phyloP scores from a whole-genome alignment of 495 filamentous ascomycete genomes.

The Podospora pseudocomata region DNA sequence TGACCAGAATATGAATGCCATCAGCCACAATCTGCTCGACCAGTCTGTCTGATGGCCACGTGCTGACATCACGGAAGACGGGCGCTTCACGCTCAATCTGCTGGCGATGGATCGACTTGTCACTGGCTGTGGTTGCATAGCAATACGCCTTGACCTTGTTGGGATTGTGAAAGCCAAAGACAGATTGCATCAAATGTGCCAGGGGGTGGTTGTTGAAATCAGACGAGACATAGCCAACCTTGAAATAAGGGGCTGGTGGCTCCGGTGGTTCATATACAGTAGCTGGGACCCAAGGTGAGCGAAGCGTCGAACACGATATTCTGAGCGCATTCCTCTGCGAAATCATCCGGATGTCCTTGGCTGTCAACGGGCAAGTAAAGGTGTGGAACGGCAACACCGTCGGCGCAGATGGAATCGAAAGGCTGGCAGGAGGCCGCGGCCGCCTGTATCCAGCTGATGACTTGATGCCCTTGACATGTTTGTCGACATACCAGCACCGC shows the following conservation, averaged over 20 bases:
- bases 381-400: conserved; percentile 99
- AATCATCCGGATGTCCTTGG: conserved; percentile 90
- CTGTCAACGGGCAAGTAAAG: conserved; percentile 90
- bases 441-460: conserved; percentile 62
- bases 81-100: conserved; percentile 95
- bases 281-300: conserved; percentile 77
- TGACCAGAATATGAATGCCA: conserved; percentile 92
- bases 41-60: conserved; percentile 78
- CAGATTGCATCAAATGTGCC: conserved; percentile 97
- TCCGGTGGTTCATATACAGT: conserved; percentile 78
- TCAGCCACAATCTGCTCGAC: conserved; percentile 91
- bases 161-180: conserved; percentile 86
- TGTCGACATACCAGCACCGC: conserved; percentile 87
- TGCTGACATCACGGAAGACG: conserved; percentile 83
- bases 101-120: conserved; percentile 83
- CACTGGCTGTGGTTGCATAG: conserved; percentile 93
- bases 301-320: conserved; percentile 84
- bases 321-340: conserved; percentile 92
- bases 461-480: conserved; percentile 61
- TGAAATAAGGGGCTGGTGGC: conserved; percentile 77
- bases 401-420: conserved; percentile 83
- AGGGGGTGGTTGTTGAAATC: conserved; percentile 99
- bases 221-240: conserved; percentile 93
- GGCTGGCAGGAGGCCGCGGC: conserved; percentile 67
- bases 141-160: conserved; percentile 78